A percentile compares a stretch with the other conserved stretches of the same genome.
Evolutionary conservation across 2,329 filamentous ascomycete species (phyloP).

Genomic region (Claviceps monticola): DNA sequence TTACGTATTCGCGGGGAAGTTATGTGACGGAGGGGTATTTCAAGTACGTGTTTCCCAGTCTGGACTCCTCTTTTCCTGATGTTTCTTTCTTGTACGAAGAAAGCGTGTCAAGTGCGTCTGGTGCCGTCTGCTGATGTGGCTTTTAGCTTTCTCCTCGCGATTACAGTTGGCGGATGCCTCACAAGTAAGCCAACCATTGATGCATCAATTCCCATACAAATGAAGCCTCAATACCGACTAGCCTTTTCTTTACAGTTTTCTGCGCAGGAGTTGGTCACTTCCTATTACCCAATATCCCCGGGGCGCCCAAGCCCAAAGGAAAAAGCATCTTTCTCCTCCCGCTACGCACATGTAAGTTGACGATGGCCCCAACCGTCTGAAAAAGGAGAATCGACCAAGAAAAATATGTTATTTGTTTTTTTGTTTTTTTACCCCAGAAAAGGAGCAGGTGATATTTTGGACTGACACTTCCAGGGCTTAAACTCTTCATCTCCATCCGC

Average conservation of each 20-base stretch:
- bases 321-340: conserved; percentile 8
- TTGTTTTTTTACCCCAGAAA: too few species aligned
- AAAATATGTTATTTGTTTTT: too few species aligned
- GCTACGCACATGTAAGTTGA: conserved; percentile 8
- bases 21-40: conserved; percentile 9
- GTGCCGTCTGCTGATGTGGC: background rate
- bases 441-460: too few species aligned
- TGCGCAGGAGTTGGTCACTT: conserved; percentile 8
- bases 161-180: conserved; percentile 9
- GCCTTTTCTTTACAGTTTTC: conserved; percentile 1
- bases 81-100: background rate
- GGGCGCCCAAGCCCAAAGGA: conserved; percentile 5
- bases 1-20: conserved; percentile 8
- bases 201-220: background rate
- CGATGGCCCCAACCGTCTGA: background rate
- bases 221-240: background rate
- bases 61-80: background rate
- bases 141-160: conserved; percentile 8
- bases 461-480: conserved; percentile 5
- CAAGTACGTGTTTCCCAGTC: background rate
- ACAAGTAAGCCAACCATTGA: conserved; percentile 6
- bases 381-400: too few species aligned
- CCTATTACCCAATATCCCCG: conserved; percentile 8
- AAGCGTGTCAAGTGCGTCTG: background rate
- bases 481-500: conserved; percentile 8